These are phyloP conservation scores for Podila clonocystis DNA, from an alignment of 192 early-diverging fungal species.

Conservation along the genomic window DNA sequence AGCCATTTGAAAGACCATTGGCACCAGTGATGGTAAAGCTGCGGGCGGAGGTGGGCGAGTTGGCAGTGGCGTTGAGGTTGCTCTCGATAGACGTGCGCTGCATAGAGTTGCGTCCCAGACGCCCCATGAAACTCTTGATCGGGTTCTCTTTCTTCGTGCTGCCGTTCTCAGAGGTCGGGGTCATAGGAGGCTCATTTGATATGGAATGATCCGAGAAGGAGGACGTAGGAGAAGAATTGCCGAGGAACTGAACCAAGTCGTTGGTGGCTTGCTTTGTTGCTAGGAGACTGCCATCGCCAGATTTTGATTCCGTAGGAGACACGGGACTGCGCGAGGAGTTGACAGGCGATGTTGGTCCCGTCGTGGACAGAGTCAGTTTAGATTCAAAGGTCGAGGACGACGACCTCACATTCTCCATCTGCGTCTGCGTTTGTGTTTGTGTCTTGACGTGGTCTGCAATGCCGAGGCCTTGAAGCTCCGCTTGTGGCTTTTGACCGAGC, in stretches of 20 bases:
- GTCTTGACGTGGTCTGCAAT: conserved; percentile 25
- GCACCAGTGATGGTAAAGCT: conserved; percentile 33
- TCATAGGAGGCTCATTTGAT: conserved; percentile 8
- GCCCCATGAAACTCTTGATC: conserved; percentile 49
- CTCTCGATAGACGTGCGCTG: conserved; percentile 31
- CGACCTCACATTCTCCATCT: conserved; percentile 14
- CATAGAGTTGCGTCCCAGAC: conserved; percentile 39
- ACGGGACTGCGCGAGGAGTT: conserved; percentile 10
- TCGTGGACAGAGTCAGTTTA: conserved; percentile 33
- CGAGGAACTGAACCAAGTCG: conserved; percentile 28
- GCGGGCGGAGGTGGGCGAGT: conserved; percentile 36
- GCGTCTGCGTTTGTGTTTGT: not conserved
- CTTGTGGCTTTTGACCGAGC: not conserved
- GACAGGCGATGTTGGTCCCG: conserved; percentile 33
- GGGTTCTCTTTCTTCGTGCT: conserved; percentile 32
- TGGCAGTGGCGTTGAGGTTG: conserved; percentile 17
- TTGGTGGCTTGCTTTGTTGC: conserved; percentile 33
- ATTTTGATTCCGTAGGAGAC: not conserved
- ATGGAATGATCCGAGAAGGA: conserved; percentile 11
- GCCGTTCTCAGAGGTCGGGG: conserved; percentile 2
- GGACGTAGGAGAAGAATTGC: conserved; percentile 12
- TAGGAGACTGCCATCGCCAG: conserved; percentile 10
- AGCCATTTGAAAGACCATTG: not conserved
- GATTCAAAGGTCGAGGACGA: conserved; percentile 32
- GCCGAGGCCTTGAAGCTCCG: conserved; percentile 29